These are phyloP conservation scores for Exidia glandulosa DNA, from an alignment of 768 basidiomycete genomes.

Conservation along the genomic window DNA sequence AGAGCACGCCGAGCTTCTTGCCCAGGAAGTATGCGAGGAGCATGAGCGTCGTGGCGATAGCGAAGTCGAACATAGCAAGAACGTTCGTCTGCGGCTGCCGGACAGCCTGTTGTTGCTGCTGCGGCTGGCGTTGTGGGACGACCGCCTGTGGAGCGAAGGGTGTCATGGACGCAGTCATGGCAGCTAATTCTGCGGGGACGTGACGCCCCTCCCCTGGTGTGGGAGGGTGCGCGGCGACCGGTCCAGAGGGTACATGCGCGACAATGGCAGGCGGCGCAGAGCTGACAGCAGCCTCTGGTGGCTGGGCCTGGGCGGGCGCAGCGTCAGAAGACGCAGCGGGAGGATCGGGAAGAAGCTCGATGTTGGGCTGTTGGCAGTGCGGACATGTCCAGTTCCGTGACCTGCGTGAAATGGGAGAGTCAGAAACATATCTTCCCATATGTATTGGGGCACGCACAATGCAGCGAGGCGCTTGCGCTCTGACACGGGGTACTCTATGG, in stretches of 20 bases:
- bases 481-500: slow-evolving; percentile 61
- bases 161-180: neutral
- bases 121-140: neutral
- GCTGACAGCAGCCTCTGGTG: no score
- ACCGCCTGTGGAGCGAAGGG: neutral
- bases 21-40: neutral
- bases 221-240: neutral
- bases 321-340: slow-evolving; percentile 3
- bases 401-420: slow-evolving; percentile 26
- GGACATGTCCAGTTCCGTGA: slow-evolving; percentile 77
- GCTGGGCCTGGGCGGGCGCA: neutral
- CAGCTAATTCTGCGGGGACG: neutral
- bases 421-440: neutral
- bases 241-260: neutral
- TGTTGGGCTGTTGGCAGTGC: slow-evolving; percentile 55
- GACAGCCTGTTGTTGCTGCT: neutral
- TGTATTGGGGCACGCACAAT: slow-evolving; percentile 38
- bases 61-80: neutral
- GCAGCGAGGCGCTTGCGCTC: slow-evolving; percentile 72
- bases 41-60: neutral
- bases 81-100: neutral
- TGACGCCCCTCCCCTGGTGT: neutral
- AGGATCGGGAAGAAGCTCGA: slow-evolving; percentile 63
- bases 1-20: neutral
- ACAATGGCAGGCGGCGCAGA: neutral